Conservation (phyloP, 495 filamentous ascomycete genomes). For the Arthonia radiata region DNA sequence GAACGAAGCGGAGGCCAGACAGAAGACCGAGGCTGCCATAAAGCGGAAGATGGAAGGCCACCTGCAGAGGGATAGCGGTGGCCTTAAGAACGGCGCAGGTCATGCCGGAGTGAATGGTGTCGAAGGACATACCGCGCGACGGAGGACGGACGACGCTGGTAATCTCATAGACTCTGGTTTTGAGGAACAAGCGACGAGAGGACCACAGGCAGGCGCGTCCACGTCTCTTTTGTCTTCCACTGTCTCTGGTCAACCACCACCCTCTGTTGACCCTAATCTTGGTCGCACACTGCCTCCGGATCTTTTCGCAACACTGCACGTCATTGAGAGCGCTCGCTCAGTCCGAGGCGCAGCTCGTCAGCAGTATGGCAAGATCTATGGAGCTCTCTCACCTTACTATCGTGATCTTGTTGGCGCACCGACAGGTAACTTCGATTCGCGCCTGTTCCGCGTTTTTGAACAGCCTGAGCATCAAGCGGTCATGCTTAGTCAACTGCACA, state of each 20-base stretch:
- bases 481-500: constrained; percentile 55
- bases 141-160: too few relatives aligned
- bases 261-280: too few relatives aligned
- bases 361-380: constrained; percentile 80
- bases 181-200: too few relatives aligned
- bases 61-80: constrained; percentile 23
- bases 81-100: constrained; percentile 20
- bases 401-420: constrained; percentile 54
- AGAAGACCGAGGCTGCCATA: constrained; percentile 48
- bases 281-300: too few relatives aligned
- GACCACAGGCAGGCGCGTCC: too few relatives aligned
- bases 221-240: too few relatives aligned
- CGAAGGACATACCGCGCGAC: too few relatives aligned
- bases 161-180: too few relatives aligned
- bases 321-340: constrained; percentile 46
- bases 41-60: constrained; percentile 37
- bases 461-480: constrained; percentile 75
- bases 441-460: constrained; percentile 59
- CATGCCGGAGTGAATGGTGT: constrained; percentile 13
- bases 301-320: constrained; percentile 31
- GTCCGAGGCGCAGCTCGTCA: constrained; percentile 64
- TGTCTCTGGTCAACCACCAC: too few relatives aligned
- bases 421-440: too few relatives aligned
- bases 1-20: constrained; percentile 71
- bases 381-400: constrained; percentile 69